Base-by-base conservation (phyloP, 768 basidiomycete species). In the Phaffia tasmanica region DNA sequence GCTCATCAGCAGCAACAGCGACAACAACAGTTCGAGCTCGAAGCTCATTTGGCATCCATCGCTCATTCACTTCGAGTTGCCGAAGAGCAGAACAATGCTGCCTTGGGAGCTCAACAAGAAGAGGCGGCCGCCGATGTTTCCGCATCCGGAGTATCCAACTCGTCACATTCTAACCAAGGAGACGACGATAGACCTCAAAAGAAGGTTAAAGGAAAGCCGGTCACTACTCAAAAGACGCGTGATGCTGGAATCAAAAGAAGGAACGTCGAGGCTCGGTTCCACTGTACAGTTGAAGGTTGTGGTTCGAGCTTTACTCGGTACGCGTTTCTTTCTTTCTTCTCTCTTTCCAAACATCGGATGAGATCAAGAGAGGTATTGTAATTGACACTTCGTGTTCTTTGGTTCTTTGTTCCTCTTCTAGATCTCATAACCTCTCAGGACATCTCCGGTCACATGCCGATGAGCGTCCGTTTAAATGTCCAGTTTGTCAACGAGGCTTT, bases 261-360 rank as follows among this genome's bases (percentile, higher is more conserved):
- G 42, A 64, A 64, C 25, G 63, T 64, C n/a, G 63, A 64, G n/a
- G 63, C 63, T 35, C 55, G 51, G 63, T 64, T 64, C 25, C 32
- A 42, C 1, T 64, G 63, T 47, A 35, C 55, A 1, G 42, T 64
- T 16, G 63, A 64, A 11, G 63, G 63, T 3, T 64, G 63, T 47
- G 63, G 63, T 14, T 51, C 63, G 23, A 64, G 54, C 27, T 64
- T 64, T 25, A 64, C 63, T 8, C 55, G 63, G 63, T 64, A 18
- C 27, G 63, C 11, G 35, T 11, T 7, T 29, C 2, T 53, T 50
- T 29, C 51, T 1, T 35, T 3, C 23, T 19, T 7, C 19, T n/a
- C n/a, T 11, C 19, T 55, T 5, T 50, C 50, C 48, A 51, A 51
- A 27, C 27, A 6, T 6, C 2, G 49, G 2, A 27, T 6, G 1